These are phyloP conservation scores for Musa beccarii DNA, from an alignment of 176 grass and related monocot genomes.

Conservation along the genomic window DNA sequence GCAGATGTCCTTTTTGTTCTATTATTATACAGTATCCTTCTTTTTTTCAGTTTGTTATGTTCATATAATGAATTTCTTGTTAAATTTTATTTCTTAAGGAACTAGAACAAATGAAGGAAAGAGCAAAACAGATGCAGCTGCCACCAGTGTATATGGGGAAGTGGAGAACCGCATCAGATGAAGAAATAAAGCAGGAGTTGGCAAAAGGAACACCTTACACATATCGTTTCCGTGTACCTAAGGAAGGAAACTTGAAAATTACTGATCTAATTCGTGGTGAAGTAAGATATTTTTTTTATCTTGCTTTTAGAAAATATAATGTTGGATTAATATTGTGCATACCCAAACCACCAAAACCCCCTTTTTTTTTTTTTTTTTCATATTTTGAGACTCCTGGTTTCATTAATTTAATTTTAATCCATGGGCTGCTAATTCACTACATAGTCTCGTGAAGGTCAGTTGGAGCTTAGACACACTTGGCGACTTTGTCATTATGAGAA, in stretches of 20 bases:
- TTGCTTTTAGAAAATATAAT: not conserved
- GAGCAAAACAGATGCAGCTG: slow-evolving; percentile 66
- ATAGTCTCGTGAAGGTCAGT: slow-evolving; percentile 96
- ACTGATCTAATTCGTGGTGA: slow-evolving; percentile 91
- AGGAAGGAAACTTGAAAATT: slow-evolving; percentile 78
- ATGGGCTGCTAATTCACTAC: slow-evolving; percentile 33
- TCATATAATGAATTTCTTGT: not conserved
- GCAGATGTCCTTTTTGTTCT: not conserved
- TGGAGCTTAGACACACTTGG: slow-evolving; percentile 89
- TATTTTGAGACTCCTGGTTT: too few species aligned
- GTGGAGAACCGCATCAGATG: slow-evolving; percentile 73
- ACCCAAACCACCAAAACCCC: too few species aligned
- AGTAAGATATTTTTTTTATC: slow-evolving; percentile 31
- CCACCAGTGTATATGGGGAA: slow-evolving; percentile 92
- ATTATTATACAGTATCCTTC: not conserved
- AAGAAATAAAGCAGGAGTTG: slow-evolving; percentile 60
- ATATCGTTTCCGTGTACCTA: slow-evolving; percentile 80
- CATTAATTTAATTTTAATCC: not conserved
- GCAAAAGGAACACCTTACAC: slow-evolving; percentile 80
- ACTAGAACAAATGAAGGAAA: slow-evolving; percentile 97
- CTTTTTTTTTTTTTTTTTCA: too few species aligned
- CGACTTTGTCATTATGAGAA: slow-evolving; percentile 98
- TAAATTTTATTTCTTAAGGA: slow-evolving; percentile 37
- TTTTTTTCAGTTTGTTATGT: not conserved
- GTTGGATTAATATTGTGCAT: too few species aligned